phyloP scores from a whole-genome alignment of 2,329 filamentous ascomycete genomes.

The Gaeumannomyces tritici region DNA sequence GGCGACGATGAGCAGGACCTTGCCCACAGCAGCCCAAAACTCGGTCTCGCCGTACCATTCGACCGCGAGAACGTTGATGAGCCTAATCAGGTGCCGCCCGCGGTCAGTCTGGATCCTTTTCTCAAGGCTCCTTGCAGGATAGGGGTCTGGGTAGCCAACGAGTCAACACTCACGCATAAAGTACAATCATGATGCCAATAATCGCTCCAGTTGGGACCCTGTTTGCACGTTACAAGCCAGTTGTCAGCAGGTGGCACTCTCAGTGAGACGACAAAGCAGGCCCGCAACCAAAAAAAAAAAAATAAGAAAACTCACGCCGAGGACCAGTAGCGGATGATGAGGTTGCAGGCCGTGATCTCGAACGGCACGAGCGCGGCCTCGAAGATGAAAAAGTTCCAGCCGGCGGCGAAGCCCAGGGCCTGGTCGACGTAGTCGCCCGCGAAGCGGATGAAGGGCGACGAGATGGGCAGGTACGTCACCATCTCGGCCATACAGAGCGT shows the following conservation, averaged over 20 bases:
- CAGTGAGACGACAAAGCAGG: neutral
- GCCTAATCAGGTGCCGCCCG: constrained; percentile 17
- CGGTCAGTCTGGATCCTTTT: neutral
- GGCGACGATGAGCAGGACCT: constrained; percentile 61
- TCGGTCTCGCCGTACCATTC: constrained; percentile 70
- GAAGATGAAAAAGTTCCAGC: constrained; percentile 68
- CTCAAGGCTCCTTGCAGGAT: no score
- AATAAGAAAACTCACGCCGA: constrained; percentile 5
- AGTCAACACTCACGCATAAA: constrained; percentile 28
- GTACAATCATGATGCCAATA: constrained; percentile 47
- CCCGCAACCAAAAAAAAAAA: no score
- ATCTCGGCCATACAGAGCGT: constrained; percentile 55
- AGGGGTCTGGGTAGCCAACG: neutral
- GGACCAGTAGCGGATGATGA: constrained; percentile 8
- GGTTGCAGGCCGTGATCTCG: constrained; percentile 44
- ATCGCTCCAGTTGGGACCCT: constrained; percentile 42
- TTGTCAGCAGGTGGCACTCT: neutral
- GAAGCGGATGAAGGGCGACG: constrained; percentile 69
- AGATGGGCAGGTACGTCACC: constrained; percentile 68
- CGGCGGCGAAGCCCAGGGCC: constrained; percentile 62
- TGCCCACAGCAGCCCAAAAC: constrained; percentile 64
- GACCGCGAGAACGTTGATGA: constrained; percentile 64
- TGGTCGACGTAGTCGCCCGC: constrained; percentile 68
- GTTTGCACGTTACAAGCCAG: neutral
- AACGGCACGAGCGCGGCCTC: constrained; percentile 60